phyloP scores from a whole-genome alignment of 352 stramenopile species.

The Globisporangium abappressorium region DNA sequence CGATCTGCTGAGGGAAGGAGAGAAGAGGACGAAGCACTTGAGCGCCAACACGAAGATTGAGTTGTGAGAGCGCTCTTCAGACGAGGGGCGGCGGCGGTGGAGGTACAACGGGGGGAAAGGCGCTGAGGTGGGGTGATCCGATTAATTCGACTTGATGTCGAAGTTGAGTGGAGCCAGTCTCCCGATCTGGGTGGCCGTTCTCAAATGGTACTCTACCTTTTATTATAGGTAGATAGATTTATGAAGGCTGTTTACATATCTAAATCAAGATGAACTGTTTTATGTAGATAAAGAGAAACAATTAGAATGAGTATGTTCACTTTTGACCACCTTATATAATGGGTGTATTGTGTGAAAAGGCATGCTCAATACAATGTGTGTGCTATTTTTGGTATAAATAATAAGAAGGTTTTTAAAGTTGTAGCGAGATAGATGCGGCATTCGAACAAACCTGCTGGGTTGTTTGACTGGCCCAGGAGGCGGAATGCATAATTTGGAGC shows the following conservation, averaged over 20 bases:
- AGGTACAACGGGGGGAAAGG: neutral
- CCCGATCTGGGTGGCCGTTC: neutral
- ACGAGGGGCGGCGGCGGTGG: neutral
- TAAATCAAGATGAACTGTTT: neutral
- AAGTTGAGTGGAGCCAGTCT: neutral
- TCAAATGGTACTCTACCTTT: neutral
- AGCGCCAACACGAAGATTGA: constrained; percentile 1
- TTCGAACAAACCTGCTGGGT: neutral
- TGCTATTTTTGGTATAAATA: neutral
- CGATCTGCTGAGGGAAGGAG: neutral
- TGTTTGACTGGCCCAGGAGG: neutral
- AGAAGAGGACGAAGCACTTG: neutral
- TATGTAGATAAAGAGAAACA: too few species aligned
- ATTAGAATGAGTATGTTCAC: neutral
- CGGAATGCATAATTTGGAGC: neutral
- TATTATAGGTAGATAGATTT: neutral
- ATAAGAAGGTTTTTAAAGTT: neutral
- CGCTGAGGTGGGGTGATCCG: neutral
- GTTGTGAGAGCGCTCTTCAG: neutral
- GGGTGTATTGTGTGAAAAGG: neutral
- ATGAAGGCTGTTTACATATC: neutral
- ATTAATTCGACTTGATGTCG: constrained; percentile 5
- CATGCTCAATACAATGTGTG: neutral
- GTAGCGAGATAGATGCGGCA: neutral
- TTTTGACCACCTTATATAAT: neutral